Conservation (phyloP, 2,329 filamentous ascomycete species). For the Elsinoe fawcettii region DNA sequence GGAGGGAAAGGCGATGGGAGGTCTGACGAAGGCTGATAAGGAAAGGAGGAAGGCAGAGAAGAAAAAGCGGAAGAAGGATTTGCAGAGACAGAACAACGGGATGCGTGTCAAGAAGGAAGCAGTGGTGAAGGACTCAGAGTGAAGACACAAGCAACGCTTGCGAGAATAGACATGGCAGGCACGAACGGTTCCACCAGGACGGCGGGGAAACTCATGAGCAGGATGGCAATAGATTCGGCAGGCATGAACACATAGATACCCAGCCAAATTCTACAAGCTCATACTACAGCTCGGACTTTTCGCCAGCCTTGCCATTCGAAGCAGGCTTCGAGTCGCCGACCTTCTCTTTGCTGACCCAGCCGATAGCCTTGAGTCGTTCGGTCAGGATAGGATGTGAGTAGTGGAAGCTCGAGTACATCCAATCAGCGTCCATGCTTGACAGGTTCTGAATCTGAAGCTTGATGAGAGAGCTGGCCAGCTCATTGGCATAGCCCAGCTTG, state of each 20-base stretch:
- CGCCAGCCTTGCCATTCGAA: slow-evolving; percentile 48
- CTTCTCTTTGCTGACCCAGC: slow-evolving; percentile 66
- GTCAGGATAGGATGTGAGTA: slow-evolving; percentile 96
- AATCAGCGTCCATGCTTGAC: slow-evolving; percentile 97
- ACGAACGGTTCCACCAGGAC: not conserved
- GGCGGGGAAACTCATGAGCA: not conserved
- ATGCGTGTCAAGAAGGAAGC: slow-evolving; percentile 15
- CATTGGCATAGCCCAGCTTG: slow-evolving; percentile 70
- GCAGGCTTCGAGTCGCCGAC: slow-evolving; percentile 42
- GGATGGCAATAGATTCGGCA: not conserved
- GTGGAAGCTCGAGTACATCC: slow-evolving; percentile 97
- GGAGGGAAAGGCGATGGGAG: slow-evolving; percentile 17
- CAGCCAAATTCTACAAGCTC: not conserved
- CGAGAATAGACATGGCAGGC: not conserved
- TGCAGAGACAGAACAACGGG: slow-evolving; percentile 29
- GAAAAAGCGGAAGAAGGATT: slow-evolving; percentile 44
- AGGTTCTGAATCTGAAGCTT: slow-evolving; percentile 98
- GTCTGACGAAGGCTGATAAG: slow-evolving; percentile 37
- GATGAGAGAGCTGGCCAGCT: slow-evolving; percentile 82
- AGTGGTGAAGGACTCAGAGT: not conserved
- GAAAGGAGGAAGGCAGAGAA: slow-evolving; percentile 49
- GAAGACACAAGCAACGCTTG: not conserved
- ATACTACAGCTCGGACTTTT: slow-evolving; percentile 64
- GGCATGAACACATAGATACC: slow-evolving; percentile 11
- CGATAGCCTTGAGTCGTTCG: slow-evolving; percentile 82